These are phyloP conservation scores for Fusarium sp. DNA, from an alignment of 2,329 filamentous ascomycete genomes.

Conservation along the genomic window DNA sequence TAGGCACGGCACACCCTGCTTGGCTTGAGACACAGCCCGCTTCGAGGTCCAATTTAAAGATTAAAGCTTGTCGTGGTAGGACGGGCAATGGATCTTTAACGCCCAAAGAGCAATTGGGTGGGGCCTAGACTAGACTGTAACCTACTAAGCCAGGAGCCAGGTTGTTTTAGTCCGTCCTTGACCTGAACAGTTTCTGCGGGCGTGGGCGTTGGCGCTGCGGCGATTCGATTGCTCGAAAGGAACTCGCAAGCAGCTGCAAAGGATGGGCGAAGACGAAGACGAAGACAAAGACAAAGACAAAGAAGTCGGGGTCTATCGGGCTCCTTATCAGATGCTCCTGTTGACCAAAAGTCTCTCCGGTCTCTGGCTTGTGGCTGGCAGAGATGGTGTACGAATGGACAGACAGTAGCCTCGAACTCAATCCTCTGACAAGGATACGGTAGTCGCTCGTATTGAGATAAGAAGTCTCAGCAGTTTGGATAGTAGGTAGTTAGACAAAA, in stretches of 20 bases:
- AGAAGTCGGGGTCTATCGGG: neutral
- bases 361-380: neutral
- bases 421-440: constrained; percentile 4
- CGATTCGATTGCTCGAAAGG: neutral
- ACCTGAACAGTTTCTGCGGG: constrained; percentile 6
- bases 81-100: constrained; percentile 6
- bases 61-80: constrained; percentile 22
- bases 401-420: constrained; percentile 5
- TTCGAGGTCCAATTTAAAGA: constrained; percentile 23
- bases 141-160: constrained; percentile 1
- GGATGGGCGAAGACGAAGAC: neutral
- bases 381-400: neutral
- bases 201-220: constrained; percentile 17
- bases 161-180: constrained; percentile 13
- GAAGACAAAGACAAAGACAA: neutral
- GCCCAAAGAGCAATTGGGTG: constrained; percentile 11
- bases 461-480: constrained; percentile 3
- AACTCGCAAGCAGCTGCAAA: neutral
- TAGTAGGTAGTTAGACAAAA: neutral
- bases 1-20: constrained; percentile 1
- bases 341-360: neutral
- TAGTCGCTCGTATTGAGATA: constrained; percentile 14
- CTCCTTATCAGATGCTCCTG: neutral
- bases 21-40: constrained; percentile 27
- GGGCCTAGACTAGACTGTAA: neutral